Conservation (phyloP, 169 alveolate species). For the Eimeria nieschulzi region DNA sequence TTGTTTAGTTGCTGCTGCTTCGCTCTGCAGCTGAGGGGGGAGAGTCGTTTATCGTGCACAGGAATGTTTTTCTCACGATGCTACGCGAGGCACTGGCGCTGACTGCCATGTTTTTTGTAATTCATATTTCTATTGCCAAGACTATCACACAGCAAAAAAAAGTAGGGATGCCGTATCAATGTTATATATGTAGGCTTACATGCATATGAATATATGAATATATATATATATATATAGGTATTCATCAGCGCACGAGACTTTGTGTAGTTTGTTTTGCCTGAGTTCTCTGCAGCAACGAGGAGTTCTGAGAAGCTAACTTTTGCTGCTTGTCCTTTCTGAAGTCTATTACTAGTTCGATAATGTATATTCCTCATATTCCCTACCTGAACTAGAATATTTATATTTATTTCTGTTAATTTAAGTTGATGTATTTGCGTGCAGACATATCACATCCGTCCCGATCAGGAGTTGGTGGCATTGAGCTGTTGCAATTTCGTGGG, state of each 20-base stretch:
- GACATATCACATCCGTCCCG: conserved; percentile 71
- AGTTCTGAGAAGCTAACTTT: too few relatives aligned
- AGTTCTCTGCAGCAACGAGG: too few relatives aligned
- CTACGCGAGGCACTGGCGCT: conserved; percentile 70
- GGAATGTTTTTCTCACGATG: conserved; percentile 59
- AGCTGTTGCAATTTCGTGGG: conserved; percentile 73
- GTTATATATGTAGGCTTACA: background rate
- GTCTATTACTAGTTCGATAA: background rate
- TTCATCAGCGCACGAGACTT: too few relatives aligned
- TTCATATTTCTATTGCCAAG: conserved; percentile 75
- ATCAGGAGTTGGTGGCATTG: conserved; percentile 73
- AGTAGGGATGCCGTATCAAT: background rate
- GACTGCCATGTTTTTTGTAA: conserved; percentile 75
- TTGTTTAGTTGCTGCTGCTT: background rate
- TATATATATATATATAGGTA: background rate
- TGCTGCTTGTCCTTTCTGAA: background rate
- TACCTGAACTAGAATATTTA: background rate
- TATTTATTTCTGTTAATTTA: background rate
- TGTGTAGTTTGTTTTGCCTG: too few relatives aligned
- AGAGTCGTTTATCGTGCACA: conserved; percentile 5
- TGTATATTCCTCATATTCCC: background rate
- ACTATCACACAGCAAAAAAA: conserved; percentile 74
- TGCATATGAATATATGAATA: background rate
- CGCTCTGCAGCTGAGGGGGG: conserved; percentile 57
- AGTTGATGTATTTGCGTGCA: background rate